A percentile compares a stretch with the other conserved stretches of the same genome.
Conservation (phyloP, 2,329 filamentous ascomycete genomes). For the Karstenula rhodostoma region DNA sequence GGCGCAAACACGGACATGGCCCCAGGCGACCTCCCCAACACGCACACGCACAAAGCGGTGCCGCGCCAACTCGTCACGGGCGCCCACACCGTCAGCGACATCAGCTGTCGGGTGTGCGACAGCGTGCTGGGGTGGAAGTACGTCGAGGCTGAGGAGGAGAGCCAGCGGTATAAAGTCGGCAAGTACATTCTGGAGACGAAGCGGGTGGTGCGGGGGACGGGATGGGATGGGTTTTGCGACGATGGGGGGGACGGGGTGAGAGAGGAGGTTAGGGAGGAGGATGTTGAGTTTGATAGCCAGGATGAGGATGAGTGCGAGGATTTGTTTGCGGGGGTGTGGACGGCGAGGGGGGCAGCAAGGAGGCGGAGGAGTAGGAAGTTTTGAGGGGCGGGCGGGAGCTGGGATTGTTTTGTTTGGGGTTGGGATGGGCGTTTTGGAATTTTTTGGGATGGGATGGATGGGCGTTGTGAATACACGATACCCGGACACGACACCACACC, state of each 20-base stretch:
- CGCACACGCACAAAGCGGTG: slow-evolving; percentile 63
- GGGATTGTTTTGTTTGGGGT: not conserved
- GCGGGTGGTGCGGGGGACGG: slow-evolving; percentile 58
- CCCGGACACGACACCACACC: not conserved
- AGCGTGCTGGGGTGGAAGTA: slow-evolving; percentile 71
- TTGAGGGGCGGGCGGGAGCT: not conserved
- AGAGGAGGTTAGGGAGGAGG: slow-evolving; percentile 30
- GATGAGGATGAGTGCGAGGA: slow-evolving; percentile 74
- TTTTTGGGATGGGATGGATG: no score
- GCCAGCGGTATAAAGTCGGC: slow-evolving; percentile 70
- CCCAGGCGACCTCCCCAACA: slow-evolving; percentile 63
- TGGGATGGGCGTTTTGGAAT: not conserved
- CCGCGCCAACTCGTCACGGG: slow-evolving; percentile 69
- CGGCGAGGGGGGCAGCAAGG: slow-evolving; percentile 60
- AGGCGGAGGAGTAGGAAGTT: slow-evolving; percentile 28
- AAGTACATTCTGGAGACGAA: slow-evolving; percentile 72
- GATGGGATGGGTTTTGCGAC: slow-evolving; percentile 58
- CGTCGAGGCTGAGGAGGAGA: slow-evolving; percentile 67
- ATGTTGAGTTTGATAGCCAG: slow-evolving; percentile 69
- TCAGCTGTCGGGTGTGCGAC: slow-evolving; percentile 65
- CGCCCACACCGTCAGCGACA: slow-evolving; percentile 68
- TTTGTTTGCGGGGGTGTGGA: slow-evolving; percentile 70
- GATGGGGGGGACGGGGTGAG: slow-evolving; percentile 31
- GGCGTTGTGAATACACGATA: slow-evolving; percentile 10
- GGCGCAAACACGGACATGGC: slow-evolving; percentile 21